These are phyloP conservation scores for Talaromyces sp. DNA, from an alignment of 2,329 filamentous ascomycete species.

Conservation along the genomic window DNA sequence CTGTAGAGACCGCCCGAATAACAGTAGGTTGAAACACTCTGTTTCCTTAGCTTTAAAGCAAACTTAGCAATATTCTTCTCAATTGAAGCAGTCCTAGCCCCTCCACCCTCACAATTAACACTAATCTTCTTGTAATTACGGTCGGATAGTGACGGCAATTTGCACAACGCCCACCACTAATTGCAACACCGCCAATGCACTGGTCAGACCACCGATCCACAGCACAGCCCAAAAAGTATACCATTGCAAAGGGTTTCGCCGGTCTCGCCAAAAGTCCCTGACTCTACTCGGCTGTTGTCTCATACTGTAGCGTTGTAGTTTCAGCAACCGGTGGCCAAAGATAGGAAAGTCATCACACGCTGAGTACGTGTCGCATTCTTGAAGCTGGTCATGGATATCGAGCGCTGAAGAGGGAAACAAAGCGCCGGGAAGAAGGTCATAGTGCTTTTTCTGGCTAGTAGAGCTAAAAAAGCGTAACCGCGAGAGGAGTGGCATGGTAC, in stretches of 20 bases:
- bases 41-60: background rate
- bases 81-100: background rate
- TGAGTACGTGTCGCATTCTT: conserved; percentile 5
- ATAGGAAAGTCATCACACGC: conserved; percentile 13
- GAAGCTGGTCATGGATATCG: conserved; percentile 7
- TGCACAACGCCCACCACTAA: conserved; percentile 10
- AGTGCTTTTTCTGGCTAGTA: background rate
- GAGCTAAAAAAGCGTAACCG: background rate
- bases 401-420: conserved; percentile 8
- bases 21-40: background rate
- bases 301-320: conserved; percentile 17
- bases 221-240: conserved; percentile 28
- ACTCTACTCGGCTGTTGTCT: conserved; percentile 21
- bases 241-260: conserved; percentile 23
- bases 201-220: conserved; percentile 21
- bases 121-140: background rate
- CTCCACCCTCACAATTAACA: background rate
- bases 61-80: background rate
- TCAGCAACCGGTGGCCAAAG: conserved; percentile 8
- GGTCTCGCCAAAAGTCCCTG: conserved; percentile 23
- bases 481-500: background rate
- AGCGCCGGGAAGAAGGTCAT: background rate
- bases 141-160: background rate
- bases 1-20: background rate
- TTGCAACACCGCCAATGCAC: conserved; percentile 20